Conservation (phyloP, 1,139 yeast genomes). For the Blastobotrys apis region DNA sequence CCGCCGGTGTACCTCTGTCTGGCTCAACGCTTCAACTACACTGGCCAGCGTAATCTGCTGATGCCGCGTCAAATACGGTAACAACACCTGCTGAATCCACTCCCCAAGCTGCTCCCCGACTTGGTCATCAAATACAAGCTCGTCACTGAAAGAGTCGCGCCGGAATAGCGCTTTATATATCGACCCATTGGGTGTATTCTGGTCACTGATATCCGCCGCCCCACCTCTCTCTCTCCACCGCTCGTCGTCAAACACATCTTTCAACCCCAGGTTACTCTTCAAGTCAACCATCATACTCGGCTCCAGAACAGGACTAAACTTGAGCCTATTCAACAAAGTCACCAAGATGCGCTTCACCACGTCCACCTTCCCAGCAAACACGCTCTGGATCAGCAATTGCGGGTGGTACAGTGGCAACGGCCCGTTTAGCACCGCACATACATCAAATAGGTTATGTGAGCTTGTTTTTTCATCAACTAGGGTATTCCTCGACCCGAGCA, state of each 20-base stretch:
- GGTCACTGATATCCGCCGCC: too few relatives aligned
- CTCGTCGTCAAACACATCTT: slow-evolving; percentile 13
- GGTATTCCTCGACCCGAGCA: slow-evolving; percentile 31
- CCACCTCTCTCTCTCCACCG: not conserved
- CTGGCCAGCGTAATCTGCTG: slow-evolving; percentile 81
- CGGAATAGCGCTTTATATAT: slow-evolving; percentile 9
- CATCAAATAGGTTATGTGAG: slow-evolving; percentile 47
- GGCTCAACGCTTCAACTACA: slow-evolving; percentile 59
- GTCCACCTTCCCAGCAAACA: slow-evolving; percentile 58
- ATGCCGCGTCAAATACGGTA: slow-evolving; percentile 84
- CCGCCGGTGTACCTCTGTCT: slow-evolving; percentile 46
- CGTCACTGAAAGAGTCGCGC: slow-evolving; percentile 10
- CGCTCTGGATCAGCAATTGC: slow-evolving; percentile 72
- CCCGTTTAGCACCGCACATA: slow-evolving; percentile 77
- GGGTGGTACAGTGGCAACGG: slow-evolving; percentile 92
- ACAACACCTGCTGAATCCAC: slow-evolving; percentile 56
- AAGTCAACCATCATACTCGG: slow-evolving; percentile 27
- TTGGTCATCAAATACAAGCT: slow-evolving; percentile 7
- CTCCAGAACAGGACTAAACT: slow-evolving; percentile 41
- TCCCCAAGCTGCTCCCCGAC: slow-evolving; percentile 48
- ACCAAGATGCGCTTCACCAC: slow-evolving; percentile 57
- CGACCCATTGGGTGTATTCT: slow-evolving; percentile 8
- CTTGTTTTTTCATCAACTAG: slow-evolving; percentile 34
- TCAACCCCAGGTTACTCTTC: slow-evolving; percentile 24
- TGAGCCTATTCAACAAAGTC: slow-evolving; percentile 49